A percentile compares a stretch with the other conserved stretches of the same genome.
Evolutionary conservation across 352 stramenopile genomes (phyloP).

Genomic region (Pythium grandisporangium): DNA sequence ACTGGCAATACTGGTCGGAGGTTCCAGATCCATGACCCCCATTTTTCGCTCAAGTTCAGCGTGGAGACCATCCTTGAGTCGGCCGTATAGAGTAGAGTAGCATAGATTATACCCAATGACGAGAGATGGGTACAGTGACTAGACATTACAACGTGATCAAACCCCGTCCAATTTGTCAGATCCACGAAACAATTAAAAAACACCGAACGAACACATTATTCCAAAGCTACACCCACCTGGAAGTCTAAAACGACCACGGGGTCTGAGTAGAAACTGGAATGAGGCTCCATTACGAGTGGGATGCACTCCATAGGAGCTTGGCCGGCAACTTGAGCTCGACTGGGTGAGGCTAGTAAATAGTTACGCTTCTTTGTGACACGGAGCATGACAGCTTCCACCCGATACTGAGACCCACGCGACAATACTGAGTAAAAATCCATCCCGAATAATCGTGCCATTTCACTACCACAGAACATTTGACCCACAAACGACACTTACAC

Average conservation of each 20-base stretch:
- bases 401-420: constrained; percentile 89
- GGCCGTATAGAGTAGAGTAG: constrained; percentile 95
- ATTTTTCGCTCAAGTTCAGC: constrained; percentile 53
- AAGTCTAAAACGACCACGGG: constrained; percentile 99
- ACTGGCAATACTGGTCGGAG: constrained; percentile 25
- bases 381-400: constrained; percentile 91
- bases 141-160: neutral
- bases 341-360: constrained; percentile 81
- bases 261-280: constrained; percentile 94
- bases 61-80: constrained; percentile 76
- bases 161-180: neutral
- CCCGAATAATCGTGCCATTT: constrained; percentile 91
- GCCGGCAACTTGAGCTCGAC: constrained; percentile 66
- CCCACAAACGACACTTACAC: too few species aligned
- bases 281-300: constrained; percentile 93
- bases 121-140: constrained; percentile 99
- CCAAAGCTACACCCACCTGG: constrained; percentile 34
- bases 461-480: constrained; percentile 41
- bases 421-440: constrained; percentile 93
- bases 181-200: too few species aligned
- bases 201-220: neutral
- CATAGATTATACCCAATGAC: constrained; percentile 99
- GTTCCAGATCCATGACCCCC: constrained; percentile 48
- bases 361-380: constrained; percentile 85
- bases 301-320: constrained; percentile 91